phyloP scores from a whole-genome alignment of 164 flowering plant species.

The Chimonanthus praecox region DNA sequence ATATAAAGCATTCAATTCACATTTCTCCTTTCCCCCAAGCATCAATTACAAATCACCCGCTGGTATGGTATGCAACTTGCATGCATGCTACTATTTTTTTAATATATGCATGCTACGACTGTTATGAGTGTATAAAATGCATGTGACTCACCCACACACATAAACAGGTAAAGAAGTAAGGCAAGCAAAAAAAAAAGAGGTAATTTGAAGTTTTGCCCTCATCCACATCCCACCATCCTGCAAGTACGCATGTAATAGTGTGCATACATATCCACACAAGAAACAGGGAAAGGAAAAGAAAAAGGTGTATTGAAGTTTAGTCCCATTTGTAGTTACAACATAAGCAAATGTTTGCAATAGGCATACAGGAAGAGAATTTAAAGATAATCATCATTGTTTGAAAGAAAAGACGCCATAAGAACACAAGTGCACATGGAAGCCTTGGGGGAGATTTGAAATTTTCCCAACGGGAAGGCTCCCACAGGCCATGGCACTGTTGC shows the following conservation, averaged over 20 bases:
- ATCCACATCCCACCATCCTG: neutral
- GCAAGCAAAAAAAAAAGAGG: neutral
- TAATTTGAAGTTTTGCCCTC: neutral
- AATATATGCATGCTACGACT: too few species aligned
- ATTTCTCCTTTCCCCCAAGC: neutral
- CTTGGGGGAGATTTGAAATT: neutral
- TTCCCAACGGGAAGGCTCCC: neutral
- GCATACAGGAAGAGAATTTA: neutral
- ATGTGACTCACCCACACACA: neutral
- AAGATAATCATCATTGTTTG: neutral
- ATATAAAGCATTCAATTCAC: neutral
- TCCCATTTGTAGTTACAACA: neutral
- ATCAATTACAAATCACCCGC: neutral
- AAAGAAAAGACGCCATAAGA: neutral
- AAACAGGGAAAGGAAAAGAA: neutral
- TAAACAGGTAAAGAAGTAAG: neutral
- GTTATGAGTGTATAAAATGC: conserved; percentile 1
- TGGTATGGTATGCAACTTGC: neutral
- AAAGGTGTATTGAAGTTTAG: neutral
- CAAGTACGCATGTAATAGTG: neutral
- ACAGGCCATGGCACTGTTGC: neutral
- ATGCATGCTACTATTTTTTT: neutral
- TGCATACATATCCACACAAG: neutral
- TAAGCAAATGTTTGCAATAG: neutral
- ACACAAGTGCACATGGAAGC: neutral